Conservation (phyloP, 345 rosid genomes). For the Melaleuca quinquenervia region DNA sequence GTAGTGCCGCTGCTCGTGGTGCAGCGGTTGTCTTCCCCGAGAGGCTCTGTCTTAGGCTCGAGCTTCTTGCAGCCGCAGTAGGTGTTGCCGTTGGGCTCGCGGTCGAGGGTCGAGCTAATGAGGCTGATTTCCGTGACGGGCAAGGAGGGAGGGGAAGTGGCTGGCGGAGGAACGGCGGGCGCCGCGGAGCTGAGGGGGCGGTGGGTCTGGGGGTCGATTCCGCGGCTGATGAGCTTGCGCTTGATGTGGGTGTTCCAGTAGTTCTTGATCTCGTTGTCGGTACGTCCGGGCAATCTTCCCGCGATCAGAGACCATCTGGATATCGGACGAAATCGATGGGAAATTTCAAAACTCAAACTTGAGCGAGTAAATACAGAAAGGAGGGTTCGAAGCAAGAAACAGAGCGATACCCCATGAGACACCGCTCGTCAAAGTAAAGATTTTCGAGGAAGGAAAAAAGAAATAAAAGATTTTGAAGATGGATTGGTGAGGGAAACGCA, state of each 20-base stretch:
- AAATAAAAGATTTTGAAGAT: neutral
- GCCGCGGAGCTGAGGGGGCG: constrained; percentile 27
- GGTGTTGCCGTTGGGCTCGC: neutral
- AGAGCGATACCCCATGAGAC: neutral
- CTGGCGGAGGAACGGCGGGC: constrained; percentile 3
- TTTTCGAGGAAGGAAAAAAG: neutral
- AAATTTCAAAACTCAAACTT: neutral
- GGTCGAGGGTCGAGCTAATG: neutral
- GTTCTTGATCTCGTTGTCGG: constrained; percentile 45
- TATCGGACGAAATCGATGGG: neutral
- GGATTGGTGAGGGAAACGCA: neutral
- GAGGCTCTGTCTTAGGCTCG: constrained; percentile 10
- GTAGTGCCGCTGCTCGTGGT: constrained; percentile 40
- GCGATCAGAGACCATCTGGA: constrained; percentile 44
- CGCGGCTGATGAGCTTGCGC: constrained; percentile 30
- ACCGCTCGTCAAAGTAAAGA: neutral
- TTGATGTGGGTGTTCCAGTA: constrained; percentile 53
- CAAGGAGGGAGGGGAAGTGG: constrained; percentile 1
- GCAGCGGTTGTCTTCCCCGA: constrained; percentile 27
- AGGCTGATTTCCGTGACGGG: constrained; percentile 3
- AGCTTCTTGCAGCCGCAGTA: neutral
- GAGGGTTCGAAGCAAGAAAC: neutral
- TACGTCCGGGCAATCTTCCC: constrained; percentile 39
- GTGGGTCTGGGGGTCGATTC: constrained; percentile 42
- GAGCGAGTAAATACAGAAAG: neutral